phyloP scores from a whole-genome alignment of 2,329 filamentous ascomycete species.

The Phialophora tarda region DNA sequence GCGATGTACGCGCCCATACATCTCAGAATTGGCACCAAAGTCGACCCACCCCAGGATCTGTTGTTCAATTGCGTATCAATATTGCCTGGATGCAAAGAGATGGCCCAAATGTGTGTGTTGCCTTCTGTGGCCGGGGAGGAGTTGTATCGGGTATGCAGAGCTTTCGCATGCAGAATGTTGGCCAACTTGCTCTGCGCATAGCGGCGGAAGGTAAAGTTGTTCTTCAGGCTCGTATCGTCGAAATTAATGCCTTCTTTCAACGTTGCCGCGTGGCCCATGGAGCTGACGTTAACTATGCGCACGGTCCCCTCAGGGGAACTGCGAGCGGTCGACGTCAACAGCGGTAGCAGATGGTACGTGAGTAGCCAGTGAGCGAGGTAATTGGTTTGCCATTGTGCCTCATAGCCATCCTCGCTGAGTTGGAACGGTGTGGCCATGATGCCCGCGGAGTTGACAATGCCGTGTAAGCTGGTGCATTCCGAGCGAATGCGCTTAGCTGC shows the following conservation, averaged over 20 bases:
- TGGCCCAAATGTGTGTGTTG: slow-evolving; percentile 41
- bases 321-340: slow-evolving; percentile 42
- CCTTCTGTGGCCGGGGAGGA: slow-evolving; percentile 1
- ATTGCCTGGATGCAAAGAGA: slow-evolving; percentile 52
- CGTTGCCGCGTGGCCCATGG: slow-evolving; percentile 41
- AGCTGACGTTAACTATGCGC: slow-evolving; percentile 43
- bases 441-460: slow-evolving; percentile 54
- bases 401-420: slow-evolving; percentile 44
- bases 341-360: slow-evolving; percentile 49
- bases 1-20: slow-evolving; percentile 22
- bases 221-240: slow-evolving; percentile 43
- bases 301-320: slow-evolving; percentile 34
- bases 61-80: slow-evolving; percentile 47
- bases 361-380: slow-evolving; percentile 50
- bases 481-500: slow-evolving; percentile 45
- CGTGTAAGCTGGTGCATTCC: slow-evolving; percentile 45
- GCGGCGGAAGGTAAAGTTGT: slow-evolving; percentile 43
- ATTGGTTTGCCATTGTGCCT: slow-evolving; percentile 49
- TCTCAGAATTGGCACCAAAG: slow-evolving; percentile 15
- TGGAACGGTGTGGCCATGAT: slow-evolving; percentile 46
- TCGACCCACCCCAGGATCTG: slow-evolving; percentile 21
- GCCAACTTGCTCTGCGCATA: slow-evolving; percentile 58
- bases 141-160: slow-evolving; percentile 43
- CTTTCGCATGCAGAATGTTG: slow-evolving; percentile 47
- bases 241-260: slow-evolving; percentile 46